Percentiles rank a stretch among this genome's conserved stretches.
phyloP scores from a whole-genome alignment of 306 rosid genomes.

The Vachellia collinsii region DNA sequence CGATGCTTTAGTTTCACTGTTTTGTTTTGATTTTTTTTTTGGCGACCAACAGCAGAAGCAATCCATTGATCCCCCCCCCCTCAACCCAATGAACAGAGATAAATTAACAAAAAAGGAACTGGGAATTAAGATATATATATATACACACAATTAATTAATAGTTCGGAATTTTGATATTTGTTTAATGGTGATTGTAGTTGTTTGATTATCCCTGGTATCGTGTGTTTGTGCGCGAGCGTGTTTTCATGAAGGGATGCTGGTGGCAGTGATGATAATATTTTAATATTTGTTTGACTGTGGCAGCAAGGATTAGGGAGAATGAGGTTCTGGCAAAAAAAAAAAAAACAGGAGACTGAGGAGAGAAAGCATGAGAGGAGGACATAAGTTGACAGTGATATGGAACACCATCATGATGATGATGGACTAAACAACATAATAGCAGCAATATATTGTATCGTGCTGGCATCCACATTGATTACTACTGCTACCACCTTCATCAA shows the following conservation, averaged over 20 bases:
- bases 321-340: too few species aligned
- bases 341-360: not conserved
- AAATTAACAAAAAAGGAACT: not conserved
- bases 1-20: not conserved
- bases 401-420: not conserved
- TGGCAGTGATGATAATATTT: not conserved
- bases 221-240: not conserved
- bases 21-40: too few species aligned
- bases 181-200: not conserved
- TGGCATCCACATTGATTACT: not conserved
- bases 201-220: not conserved
- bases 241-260: not conserved
- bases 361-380: not conserved
- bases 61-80: not conserved
- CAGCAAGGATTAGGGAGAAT: not conserved
- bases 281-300: not conserved
- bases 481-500: not conserved
- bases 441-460: not conserved
- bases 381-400: not conserved
- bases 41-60: not conserved
- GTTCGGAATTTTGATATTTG: not conserved
- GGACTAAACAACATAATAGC: not conserved
- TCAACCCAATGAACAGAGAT: not conserved
- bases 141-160: not conserved
- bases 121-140: not conserved